phyloP scores from a whole-genome alignment of 2,329 filamentous ascomycete genomes.

The Mariannaea sp. region DNA sequence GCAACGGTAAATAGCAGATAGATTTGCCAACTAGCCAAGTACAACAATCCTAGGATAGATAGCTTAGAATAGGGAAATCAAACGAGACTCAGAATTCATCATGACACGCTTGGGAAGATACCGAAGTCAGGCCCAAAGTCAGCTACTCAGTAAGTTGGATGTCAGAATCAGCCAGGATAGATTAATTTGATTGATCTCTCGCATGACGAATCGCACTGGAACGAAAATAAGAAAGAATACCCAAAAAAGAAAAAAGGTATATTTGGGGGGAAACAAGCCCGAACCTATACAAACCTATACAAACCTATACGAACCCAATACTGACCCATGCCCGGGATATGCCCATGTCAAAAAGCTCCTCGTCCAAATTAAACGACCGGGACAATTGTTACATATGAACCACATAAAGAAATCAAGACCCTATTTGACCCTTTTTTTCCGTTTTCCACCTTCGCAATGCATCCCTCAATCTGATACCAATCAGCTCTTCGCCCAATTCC shows the following conservation, averaged over 20 bases:
- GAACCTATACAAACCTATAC: background rate
- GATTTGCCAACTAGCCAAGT: too few species aligned
- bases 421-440: background rate
- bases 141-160: background rate
- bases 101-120: background rate
- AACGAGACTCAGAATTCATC: background rate
- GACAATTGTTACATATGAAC: background rate
- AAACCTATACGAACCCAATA: background rate
- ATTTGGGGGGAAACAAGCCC: background rate
- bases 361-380: background rate
- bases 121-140: background rate
- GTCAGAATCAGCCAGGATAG: background rate
- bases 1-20: too few species aligned
- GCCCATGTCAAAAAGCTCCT: background rate
- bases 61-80: background rate
- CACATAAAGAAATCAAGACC: background rate
- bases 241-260: background rate
- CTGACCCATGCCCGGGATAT: too few species aligned
- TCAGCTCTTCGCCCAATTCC: conserved; percentile 8
- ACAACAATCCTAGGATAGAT: too few species aligned
- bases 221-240: background rate
- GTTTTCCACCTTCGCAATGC: background rate
- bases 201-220: background rate
- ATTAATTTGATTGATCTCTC: background rate
- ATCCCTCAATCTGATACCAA: conserved; percentile 2